These are phyloP conservation scores for Schwanniomyces sp. DNA, from an alignment of 805 yeast genomes.

Conservation along the genomic window DNA sequence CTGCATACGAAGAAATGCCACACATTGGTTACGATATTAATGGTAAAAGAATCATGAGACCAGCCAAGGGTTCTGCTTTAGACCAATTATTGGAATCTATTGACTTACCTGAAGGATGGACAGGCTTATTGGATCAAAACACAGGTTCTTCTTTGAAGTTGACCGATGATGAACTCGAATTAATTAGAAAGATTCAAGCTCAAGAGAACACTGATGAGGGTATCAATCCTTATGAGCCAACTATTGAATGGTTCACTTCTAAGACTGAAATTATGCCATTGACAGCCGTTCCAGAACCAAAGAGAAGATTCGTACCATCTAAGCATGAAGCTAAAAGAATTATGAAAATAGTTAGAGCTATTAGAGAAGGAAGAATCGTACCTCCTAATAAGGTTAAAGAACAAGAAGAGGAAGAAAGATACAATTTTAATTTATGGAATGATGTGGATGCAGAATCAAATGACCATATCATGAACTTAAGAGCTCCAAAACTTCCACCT, in stretches of 20 bases:
- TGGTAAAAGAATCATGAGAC: constrained; percentile 98
- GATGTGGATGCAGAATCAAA: constrained; percentile 47
- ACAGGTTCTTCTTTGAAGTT: constrained; percentile 86
- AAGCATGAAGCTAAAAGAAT: constrained; percentile 94
- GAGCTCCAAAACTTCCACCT: constrained; percentile 95
- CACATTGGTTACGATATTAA: constrained; percentile 96
- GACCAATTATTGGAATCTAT: constrained; percentile 87
- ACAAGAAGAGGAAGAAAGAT: constrained; percentile 48
- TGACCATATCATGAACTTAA: constrained; percentile 86
- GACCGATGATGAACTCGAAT: constrained; percentile 82
- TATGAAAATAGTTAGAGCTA: constrained; percentile 95
- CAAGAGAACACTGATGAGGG: constrained; percentile 81
- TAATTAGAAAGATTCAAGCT: constrained; percentile 80
- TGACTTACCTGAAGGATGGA: constrained; percentile 98
- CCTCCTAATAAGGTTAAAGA: constrained; percentile 64
- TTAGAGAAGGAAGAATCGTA: constrained; percentile 91
- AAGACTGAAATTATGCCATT: constrained; percentile 86
- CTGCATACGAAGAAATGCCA: constrained; percentile 96
- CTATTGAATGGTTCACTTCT: constrained; percentile 93
- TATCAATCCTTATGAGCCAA: constrained; percentile 88
- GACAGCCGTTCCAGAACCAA: constrained; percentile 94
- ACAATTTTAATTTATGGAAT: constrained; percentile 82
- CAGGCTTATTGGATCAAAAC: constrained; percentile 87
- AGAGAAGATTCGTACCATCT: constrained; percentile 94
- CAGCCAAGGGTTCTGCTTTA: constrained; percentile 93